Percentiles rank a stretch among this genome's conserved stretches.
Evolutionary conservation across 2,329 filamentous ascomycete species (phyloP).

Genomic region (Neofusicoccum parvum): DNA sequence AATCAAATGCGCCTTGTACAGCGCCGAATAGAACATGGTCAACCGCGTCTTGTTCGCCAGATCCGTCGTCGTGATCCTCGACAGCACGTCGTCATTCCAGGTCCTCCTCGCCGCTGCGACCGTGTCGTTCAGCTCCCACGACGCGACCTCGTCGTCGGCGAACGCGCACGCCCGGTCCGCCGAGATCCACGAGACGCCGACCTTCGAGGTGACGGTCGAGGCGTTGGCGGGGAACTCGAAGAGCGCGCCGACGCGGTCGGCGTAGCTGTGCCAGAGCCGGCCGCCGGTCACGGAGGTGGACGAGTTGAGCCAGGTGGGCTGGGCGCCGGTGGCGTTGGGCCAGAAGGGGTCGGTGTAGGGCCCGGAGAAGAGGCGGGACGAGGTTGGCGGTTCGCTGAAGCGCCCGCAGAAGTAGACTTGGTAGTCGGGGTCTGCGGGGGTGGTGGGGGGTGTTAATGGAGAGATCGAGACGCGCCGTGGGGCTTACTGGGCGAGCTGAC

Average conservation of each 20-base stretch:
- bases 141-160: conserved; percentile 45
- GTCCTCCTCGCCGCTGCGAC: conserved; percentile 39
- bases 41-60: conserved; percentile 4
- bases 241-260: conserved; percentile 53
- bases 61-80: conserved; percentile 8
- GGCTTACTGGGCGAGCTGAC: conserved; percentile 10
- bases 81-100: conserved; percentile 54
- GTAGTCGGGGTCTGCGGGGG: conserved; percentile 27
- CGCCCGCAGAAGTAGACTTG: conserved; percentile 33
- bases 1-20: conserved; percentile 40
- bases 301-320: conserved; percentile 32
- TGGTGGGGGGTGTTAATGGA: not conserved
- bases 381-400: conserved; percentile 26
- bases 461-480: not conserved
- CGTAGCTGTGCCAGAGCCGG: not conserved
- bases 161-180: conserved; percentile 50
- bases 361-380: conserved; percentile 25
- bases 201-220: conserved; percentile 50
- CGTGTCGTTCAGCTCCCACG: conserved; percentile 43
- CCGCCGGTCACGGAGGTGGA: not conserved
- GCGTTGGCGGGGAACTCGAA: conserved; percentile 49
- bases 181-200: conserved; percentile 56
- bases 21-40: conserved; percentile 36
- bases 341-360: conserved; percentile 28
- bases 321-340: conserved; percentile 24